These are phyloP conservation scores for Bothriochloa decipiens DNA, from an alignment of 176 grass and related monocot genomes.

Conservation along the genomic window DNA sequence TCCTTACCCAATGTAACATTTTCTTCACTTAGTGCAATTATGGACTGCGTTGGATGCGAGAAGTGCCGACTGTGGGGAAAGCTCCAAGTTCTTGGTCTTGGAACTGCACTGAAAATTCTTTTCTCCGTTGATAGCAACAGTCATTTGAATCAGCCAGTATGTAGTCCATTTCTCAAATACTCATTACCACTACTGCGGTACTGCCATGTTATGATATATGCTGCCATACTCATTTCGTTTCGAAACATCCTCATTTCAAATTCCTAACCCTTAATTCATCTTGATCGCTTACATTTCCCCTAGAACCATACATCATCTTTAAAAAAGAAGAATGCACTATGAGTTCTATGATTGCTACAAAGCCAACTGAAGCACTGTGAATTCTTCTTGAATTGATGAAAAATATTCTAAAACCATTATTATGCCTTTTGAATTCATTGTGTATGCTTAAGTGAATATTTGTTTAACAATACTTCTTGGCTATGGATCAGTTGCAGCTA, in stretches of 20 bases:
- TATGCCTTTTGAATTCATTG: slow-evolving; percentile 22
- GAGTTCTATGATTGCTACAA: background rate
- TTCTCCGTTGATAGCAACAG: slow-evolving; percentile 69
- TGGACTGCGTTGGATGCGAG: slow-evolving; percentile 96
- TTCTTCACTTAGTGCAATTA: slow-evolving; percentile 69
- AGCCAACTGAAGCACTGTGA: background rate
- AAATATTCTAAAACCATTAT: too few species aligned
- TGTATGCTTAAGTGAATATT: background rate
- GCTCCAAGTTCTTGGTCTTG: slow-evolving; percentile 97
- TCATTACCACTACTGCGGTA: background rate
- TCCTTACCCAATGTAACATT: slow-evolving; percentile 3
- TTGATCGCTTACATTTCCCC: background rate
- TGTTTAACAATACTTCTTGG: slow-evolving; percentile 25
- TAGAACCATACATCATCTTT: background rate
- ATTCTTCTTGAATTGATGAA: background rate
- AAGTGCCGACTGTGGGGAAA: slow-evolving; percentile 99
- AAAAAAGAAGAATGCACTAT: background rate
- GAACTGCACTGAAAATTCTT: slow-evolving; percentile 93
- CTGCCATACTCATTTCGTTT: too few species aligned
- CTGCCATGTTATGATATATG: too few species aligned
- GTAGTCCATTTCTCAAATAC: slow-evolving; percentile 19
- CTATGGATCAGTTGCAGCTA: slow-evolving; percentile 73
- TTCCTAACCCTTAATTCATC: background rate
- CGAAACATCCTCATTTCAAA: background rate
- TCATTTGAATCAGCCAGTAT: slow-evolving; percentile 70